A percentile compares a stretch with the other conserved stretches of the same genome.
Evolutionary conservation across 371 early-diverging fungal genomes (phyloP).

Genomic region (Mucor velutinosus): DNA sequence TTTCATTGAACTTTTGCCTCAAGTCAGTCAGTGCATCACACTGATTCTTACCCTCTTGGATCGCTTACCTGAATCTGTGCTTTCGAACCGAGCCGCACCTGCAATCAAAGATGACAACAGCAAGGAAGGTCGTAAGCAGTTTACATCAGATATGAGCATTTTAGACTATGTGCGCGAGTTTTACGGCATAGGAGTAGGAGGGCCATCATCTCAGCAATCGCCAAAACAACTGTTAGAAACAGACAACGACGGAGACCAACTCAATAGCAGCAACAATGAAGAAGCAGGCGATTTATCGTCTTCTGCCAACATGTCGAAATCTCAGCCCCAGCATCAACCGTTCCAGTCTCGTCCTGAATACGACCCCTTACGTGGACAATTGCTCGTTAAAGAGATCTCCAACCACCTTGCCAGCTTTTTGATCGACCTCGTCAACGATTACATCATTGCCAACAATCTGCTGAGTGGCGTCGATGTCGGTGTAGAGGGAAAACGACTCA

Average conservation of each 20-base stretch:
- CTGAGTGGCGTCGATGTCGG: constrained; percentile 42
- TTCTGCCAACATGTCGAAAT: background rate
- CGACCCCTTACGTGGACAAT: constrained; percentile 38
- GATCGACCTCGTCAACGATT: constrained; percentile 33
- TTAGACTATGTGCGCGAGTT: constrained; percentile 44
- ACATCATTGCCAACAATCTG: constrained; percentile 31
- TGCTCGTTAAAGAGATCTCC: constrained; percentile 35
- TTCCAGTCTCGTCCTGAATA: constrained; percentile 31
- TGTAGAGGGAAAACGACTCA: constrained; percentile 38
- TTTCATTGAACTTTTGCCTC: constrained; percentile 39
- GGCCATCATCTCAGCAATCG: background rate
- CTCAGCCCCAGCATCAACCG: background rate
- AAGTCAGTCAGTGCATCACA: constrained; percentile 30
- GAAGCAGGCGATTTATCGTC: constrained; percentile 47
- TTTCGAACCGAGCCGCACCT: constrained; percentile 25
- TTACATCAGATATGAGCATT: constrained; percentile 25
- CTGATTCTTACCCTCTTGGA: constrained; percentile 31
- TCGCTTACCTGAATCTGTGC: constrained; percentile 35
- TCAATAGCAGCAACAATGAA: constrained; percentile 14
- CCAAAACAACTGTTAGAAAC: background rate
- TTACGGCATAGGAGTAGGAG: constrained; percentile 30
- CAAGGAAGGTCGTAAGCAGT: constrained; percentile 23
- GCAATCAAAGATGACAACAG: background rate
- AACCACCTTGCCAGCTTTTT: constrained; percentile 31
- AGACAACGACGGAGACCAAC: constrained; percentile 2